Evolutionary conservation across 2,329 filamentous ascomycete species (phyloP), one percentile per base, ranked within the genome.

Genomic region (Capronia americana): DNA sequence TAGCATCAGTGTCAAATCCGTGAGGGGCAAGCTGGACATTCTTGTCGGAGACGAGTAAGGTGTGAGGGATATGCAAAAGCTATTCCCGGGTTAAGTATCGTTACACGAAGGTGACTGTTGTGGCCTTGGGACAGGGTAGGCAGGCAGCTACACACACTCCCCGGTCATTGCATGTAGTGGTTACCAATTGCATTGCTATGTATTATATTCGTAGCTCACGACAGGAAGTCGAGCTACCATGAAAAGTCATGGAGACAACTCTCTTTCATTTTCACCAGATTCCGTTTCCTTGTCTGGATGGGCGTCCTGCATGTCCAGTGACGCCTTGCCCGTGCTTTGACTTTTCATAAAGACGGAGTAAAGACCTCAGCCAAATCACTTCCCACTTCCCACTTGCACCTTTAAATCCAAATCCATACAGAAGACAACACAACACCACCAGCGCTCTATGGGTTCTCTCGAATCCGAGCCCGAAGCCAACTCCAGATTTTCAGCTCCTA

Each of bases 11-110:
- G 66, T 68, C 63, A 68, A 64, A 57, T 28, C 66, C 12, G 63
- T 64, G 59, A 61, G 56, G 32, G 66, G 66, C 12, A 32, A 61
- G 32, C 41, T 68, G 28, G 66, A 68, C 20, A 68, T 68, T 54
- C 66, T 68, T 14, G 66, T 68, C 28, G 66, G 66, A 34, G 66
- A 68, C 24, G 66, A 68, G 50, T 55, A 53, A 23, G 14, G 5
- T 3, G 8, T n/a, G 38, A 8, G 6, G 20, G 38, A 20, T 8
- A n/a, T 6, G 38, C 14, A 44, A n/a, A 20, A 44, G 38, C 17
- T n/a, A 7, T n/a, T 17, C 38, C 38, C 17, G 38, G 17, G 4
- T 44, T n/a, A n/a, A 44, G 14, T 3, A 44, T 44, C 17, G 20
- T 44, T 44, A n/a, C 4, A 2, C 38, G 6, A 41, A 41, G 5